Evolutionary conservation across 2,329 filamentous ascomycete genomes (phyloP).

Genomic region (Mollisia scopiformis): DNA sequence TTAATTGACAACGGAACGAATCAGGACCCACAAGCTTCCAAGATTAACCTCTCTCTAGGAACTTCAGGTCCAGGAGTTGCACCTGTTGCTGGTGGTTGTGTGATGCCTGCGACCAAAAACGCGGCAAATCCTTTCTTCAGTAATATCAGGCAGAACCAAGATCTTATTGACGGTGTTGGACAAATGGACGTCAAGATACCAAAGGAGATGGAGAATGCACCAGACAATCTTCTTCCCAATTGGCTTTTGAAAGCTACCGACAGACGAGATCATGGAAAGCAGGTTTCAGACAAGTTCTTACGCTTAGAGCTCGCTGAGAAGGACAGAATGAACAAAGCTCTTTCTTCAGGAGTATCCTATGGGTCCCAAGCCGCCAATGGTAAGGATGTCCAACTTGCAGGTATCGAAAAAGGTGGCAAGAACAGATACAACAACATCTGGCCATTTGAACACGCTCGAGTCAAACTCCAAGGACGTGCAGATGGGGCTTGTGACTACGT

Average conservation of each 20-base stretch:
- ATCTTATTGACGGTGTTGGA: conserved; percentile 89
- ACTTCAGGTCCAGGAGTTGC: conserved; percentile 55
- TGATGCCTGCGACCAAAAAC: conserved; percentile 71
- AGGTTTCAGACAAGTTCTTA: conserved; percentile 81
- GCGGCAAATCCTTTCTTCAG: conserved; percentile 88
- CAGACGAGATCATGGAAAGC: conserved; percentile 72
- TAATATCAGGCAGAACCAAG: conserved; percentile 96
- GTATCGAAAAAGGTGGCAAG: conserved; percentile 92
- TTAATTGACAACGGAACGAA: conserved; percentile 58
- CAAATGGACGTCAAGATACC: conserved; percentile 71
- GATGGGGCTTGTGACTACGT: conserved; percentile 85
- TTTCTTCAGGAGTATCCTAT: conserved; percentile 63
- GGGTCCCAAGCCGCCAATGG: conserved; percentile 43
- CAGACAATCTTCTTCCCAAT: conserved; percentile 57
- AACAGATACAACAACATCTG: conserved; percentile 98
- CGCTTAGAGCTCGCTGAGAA: conserved; percentile 84
- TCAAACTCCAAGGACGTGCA: conserved; percentile 72
- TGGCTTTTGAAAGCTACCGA: conserved; percentile 78
- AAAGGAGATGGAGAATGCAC: conserved; percentile 48
- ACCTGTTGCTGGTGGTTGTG: conserved; percentile 87
- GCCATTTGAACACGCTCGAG: conserved; percentile 91
- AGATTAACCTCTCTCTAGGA: conserved; percentile 54
- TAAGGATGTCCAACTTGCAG: conserved; percentile 72
- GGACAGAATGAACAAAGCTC: conserved; percentile 85
- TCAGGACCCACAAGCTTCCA: conserved; percentile 39